Base-by-base conservation (phyloP, 805 yeast species). In the Spathaspora passalidarum region DNA sequence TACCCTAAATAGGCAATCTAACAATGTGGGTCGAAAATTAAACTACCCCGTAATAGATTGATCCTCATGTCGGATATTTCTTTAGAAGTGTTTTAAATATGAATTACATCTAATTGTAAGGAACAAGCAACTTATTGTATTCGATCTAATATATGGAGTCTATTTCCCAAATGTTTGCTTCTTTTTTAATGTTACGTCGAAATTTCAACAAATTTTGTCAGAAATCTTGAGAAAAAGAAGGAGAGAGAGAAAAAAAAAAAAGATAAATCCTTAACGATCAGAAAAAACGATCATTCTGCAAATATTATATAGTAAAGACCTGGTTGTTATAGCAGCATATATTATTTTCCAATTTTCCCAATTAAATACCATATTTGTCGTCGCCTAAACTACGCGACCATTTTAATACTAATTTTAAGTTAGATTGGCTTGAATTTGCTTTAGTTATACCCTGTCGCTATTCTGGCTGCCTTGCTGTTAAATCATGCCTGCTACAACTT, bases 331-430 rank as follows among this genome's bases (percentile, higher is more conserved):
- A 29, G 16, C 17, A 4, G n/a, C 34, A 13, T n/a, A 17, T n/a
- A 29, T 11, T 3, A 18, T 35, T 35, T 17, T 5, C 11, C 22
- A 17, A 18, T 18, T 35, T 35, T 4, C 16, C 21, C 39, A 19
- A 20, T 19, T n/a, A 19, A 36, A 36, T 36, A 20, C 8, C 7
- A 36, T 19, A 36, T 4, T 34, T 26, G 18, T 42, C 32, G 43
- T 45, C 45, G 49, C 46, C 21, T 18, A 10, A 17, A 19, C 19
- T 19, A 25, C 29, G 32, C 36, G 46, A 32, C n/a, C 20, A 44
- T 16, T 38, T 46, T 46, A 40, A 39, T 40, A 34, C 43, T n/a
- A 26, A 43, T 29, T 21, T 20, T 21, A 22, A 20, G 34, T 29
- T 29, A 8, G 34, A 29, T 29, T 29, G 14, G 14, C 6, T n/a